A percentile compares a stretch with the other conserved stretches of the same genome.
Evolutionary conservation across 2,329 filamentous ascomycete species (phyloP).

Genomic region (Beauveria scarabaeidicola): DNA sequence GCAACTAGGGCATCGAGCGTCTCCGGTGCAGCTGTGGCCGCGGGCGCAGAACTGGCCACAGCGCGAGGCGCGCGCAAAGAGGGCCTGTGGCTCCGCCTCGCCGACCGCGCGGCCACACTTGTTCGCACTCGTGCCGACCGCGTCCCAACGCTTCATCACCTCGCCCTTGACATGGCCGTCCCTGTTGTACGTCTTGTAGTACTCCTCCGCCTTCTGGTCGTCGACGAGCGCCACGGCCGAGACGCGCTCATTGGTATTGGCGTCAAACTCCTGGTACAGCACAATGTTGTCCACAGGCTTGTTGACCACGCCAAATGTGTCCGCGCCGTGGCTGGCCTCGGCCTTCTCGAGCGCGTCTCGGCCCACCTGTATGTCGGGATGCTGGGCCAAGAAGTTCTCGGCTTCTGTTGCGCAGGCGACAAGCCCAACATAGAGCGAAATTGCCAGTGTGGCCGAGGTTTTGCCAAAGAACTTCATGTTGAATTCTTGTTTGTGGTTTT

Average conservation of each 20-base stretch:
- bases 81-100: neutral
- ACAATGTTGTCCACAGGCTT: neutral
- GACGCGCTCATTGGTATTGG: neutral
- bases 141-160: neutral
- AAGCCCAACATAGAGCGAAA: neutral
- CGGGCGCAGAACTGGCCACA: constrained; percentile 13
- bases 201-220: neutral
- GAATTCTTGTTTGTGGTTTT: neutral
- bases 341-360: neutral
- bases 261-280: neutral
- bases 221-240: neutral
- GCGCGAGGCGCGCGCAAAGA: constrained; percentile 9
- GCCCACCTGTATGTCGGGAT: neutral
- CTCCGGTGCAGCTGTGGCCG: constrained; percentile 6
- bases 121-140: neutral
- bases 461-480: neutral
- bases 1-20: constrained; percentile 9
- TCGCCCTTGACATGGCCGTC: neutral
- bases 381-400: neutral
- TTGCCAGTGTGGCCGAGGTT: neutral
- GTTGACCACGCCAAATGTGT: constrained; percentile 1
- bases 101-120: neutral
- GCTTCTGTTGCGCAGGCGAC: neutral
- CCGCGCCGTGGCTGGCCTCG: neutral
- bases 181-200: neutral